A percentile compares a stretch with the other conserved stretches of the same genome.
These are phyloP conservation scores for Globisporangium nagaii DNA, from an alignment of 352 stramenopile species.

Conservation along the genomic window DNA sequence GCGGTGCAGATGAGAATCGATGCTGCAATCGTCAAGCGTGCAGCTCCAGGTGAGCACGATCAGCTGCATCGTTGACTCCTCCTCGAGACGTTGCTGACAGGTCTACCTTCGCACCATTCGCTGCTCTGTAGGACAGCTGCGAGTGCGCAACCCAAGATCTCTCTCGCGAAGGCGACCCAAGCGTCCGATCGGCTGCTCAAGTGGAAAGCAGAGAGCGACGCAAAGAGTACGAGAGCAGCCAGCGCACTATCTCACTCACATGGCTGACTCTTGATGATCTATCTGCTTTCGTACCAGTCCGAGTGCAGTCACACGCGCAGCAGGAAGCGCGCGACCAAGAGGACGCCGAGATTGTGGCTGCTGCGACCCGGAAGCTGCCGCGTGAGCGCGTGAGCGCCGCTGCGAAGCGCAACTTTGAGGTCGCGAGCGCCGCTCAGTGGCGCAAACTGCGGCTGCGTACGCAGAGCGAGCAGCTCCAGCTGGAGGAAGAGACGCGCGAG, in stretches of 20 bases:
- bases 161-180: background rate
- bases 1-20: slow-evolving; percentile 8
- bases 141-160: background rate
- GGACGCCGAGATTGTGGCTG: slow-evolving; percentile 16
- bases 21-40: background rate
- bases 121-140: too few relatives aligned
- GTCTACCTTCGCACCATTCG: too few relatives aligned
- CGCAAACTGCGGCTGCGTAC: slow-evolving; percentile 24
- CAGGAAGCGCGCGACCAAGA: slow-evolving; percentile 17
- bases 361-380: slow-evolving; percentile 14
- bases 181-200: slow-evolving; percentile 3
- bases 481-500: slow-evolving; percentile 15
- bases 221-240: background rate
- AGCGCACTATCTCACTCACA: background rate
- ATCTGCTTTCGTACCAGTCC: slow-evolving; percentile 3
- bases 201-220: slow-evolving; percentile 6
- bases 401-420: slow-evolving; percentile 31
- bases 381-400: slow-evolving; percentile 16
- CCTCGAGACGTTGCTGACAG: too few relatives aligned
- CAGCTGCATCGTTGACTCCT: background rate
- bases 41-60: background rate
- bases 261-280: background rate
- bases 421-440: slow-evolving; percentile 23
- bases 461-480: slow-evolving; percentile 18
- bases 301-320: slow-evolving; percentile 14